A percentile compares a stretch with the other conserved stretches of the same genome.
Evolutionary conservation across 148 eudicot species (phyloP).

Genomic region (Agrostemma githago): DNA sequence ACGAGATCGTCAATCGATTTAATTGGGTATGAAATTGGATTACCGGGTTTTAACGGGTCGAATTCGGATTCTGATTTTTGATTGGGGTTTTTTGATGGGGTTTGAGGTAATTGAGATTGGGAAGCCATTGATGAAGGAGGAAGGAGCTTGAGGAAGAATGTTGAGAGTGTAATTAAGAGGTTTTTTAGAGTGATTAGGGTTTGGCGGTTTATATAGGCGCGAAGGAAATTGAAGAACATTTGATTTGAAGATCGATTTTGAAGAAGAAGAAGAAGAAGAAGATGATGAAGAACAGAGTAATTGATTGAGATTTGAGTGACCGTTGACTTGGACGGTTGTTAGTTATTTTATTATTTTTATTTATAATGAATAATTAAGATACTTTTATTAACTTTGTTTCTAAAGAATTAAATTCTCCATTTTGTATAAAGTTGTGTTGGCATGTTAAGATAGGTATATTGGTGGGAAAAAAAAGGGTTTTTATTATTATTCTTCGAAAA

Average conservation of each 20-base stretch:
- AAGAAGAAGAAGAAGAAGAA: background rate
- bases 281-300: background rate
- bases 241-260: background rate
- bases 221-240: conserved; percentile 34
- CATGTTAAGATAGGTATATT: no score
- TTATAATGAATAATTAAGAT: no score
- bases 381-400: no score
- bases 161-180: conserved; percentile 24
- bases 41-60: conserved; percentile 48
- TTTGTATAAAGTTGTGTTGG: no score
- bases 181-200: conserved; percentile 36
- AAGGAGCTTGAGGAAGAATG: conserved; percentile 19
- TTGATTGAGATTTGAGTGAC: background rate
- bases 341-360: no score
- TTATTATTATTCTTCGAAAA: no score
- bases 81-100: no score
- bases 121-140: conserved; percentile 24
- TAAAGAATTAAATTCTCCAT: no score
- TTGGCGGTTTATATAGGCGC: conserved; percentile 35
- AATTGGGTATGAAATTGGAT: conserved; percentile 69
- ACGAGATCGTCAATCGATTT: conserved; percentile 63
- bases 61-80: conserved; percentile 28
- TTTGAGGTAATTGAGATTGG: conserved; percentile 1
- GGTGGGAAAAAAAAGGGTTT: no score
- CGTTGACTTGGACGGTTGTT: background rate